Percentiles rank a stretch among this genome's conserved stretches.
Evolutionary conservation across 179 eudicot species (phyloP).

Genomic region (Beta macrorhiza): DNA sequence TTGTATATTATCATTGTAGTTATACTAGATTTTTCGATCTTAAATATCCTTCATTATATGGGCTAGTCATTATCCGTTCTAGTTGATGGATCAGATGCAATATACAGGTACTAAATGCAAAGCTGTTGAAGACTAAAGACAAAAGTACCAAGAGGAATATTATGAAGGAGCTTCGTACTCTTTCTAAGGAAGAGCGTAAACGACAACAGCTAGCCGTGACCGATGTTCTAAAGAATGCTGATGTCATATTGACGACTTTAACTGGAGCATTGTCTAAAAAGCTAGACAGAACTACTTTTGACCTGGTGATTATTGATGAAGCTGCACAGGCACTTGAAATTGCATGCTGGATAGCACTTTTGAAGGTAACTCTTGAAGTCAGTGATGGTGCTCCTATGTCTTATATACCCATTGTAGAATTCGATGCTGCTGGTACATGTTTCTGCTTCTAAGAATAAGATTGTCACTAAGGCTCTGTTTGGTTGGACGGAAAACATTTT

Average conservation of each 20-base stretch:
- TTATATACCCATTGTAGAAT: background rate
- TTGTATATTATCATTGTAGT: background rate
- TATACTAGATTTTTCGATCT: background rate
- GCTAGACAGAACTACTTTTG: constrained; percentile 71
- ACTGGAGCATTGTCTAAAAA: constrained; percentile 79
- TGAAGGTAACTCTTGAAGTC: constrained; percentile 55
- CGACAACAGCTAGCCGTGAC: constrained; percentile 94
- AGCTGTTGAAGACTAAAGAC: constrained; percentile 88
- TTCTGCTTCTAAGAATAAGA: background rate
- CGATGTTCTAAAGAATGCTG: constrained; percentile 86
- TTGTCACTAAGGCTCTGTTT: background rate
- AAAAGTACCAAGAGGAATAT: constrained; percentile 81
- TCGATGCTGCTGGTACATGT: background rate
- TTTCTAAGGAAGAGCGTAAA: constrained; percentile 91
- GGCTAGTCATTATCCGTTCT: constrained; percentile 13
- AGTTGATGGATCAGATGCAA: constrained; percentile 21
- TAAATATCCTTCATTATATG: background rate
- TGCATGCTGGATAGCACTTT: constrained; percentile 96
- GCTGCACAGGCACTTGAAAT: constrained; percentile 99
- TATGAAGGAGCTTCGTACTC: constrained; percentile 79
- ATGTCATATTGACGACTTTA: constrained; percentile 88
- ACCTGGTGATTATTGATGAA: constrained; percentile 92
- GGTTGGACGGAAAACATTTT: no score
- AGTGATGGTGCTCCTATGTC: background rate
- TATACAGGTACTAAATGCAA: constrained; percentile 77